Base-by-base conservation (phyloP, 768 basidiomycete species). In the Harrya chromipes region DNA sequence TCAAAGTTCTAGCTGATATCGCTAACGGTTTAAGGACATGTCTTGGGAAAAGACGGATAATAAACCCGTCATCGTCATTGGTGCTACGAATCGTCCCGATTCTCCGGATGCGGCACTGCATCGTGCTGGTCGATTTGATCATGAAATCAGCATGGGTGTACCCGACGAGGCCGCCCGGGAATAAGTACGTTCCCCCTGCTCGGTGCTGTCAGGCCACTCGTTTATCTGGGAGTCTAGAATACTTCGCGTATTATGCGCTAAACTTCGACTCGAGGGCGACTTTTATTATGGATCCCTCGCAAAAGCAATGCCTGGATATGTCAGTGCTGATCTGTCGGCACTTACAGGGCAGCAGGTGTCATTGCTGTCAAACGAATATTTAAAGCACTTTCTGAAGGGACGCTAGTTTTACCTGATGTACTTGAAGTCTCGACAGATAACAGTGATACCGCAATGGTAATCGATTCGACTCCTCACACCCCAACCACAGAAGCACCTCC, bases 291-390 rank as follows among this genome's bases (percentile, higher is more conserved):
- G 73, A 7, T 77, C 78, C 4, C 76, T 99, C 4, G 94, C 95
- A 17, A 95, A 92, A 69, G 84, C 87, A 1, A 99, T 95, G 0
- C 97, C 97, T 3, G 97, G 97, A 3, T 99, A 97, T 59, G 94
- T 98, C 12, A 94, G 97, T 24, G 97, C 97, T 0, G 95, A 99
- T 72, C 68, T 98, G 27, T 82, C 89, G 1, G 89, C 94, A 1
- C 71, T 98, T 6, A 90, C 93, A 0, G 89, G 8, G 93, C 94
- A 19, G 95, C 95, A 2, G 95, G 95, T 2, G 89, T 97, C 47
- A 87, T 93, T 42, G 94, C 97, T 1, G 94, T 98, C 27, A 97
- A 97, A 68, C 81, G 97, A 21, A 97, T 98, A 61, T 97, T 98
- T 70, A 81, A 87, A 55, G 76, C 82, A 57, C 66, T 93, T 9